phyloP scores from a whole-genome alignment of 441 rosid species.

The Brassica hybrid region DNA sequence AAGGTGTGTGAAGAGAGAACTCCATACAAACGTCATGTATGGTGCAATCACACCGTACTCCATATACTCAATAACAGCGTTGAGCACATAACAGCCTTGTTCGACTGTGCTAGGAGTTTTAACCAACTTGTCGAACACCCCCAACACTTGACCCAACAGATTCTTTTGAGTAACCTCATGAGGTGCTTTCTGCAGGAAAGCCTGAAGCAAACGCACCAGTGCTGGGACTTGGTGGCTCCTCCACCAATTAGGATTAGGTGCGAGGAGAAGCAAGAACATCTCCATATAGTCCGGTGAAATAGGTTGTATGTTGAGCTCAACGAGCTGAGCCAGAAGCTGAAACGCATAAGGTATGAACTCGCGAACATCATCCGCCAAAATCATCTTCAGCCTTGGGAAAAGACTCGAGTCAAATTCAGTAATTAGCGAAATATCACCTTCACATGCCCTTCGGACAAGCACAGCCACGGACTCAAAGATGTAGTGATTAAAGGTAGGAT shows the following conservation, averaged over 20 bases:
- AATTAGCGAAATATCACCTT: background rate
- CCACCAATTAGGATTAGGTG: too few species aligned
- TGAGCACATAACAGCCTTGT: too few species aligned
- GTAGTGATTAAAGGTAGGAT: background rate
- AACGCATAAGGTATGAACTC: background rate
- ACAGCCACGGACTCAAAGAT: background rate
- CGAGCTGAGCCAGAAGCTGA: background rate
- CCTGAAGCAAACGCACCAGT: background rate
- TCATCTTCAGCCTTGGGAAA: background rate
- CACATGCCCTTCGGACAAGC: background rate
- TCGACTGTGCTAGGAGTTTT: too few species aligned
- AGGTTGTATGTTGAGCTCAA: background rate
- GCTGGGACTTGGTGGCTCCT: background rate
- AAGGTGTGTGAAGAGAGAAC: too few species aligned
- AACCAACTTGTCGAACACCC: too few species aligned
- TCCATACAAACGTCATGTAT: too few species aligned
- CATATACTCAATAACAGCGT: too few species aligned
- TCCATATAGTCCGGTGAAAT: background rate
- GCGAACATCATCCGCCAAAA: background rate
- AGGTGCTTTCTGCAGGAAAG: background rate
- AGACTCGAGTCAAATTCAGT: background rate
- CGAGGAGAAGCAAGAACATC: background rate
- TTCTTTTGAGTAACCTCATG: background rate
- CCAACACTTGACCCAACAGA: too few species aligned
- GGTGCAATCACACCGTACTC: too few species aligned